Evolutionary conservation across 768 basidiomycete species (phyloP), one percentile per base, ranked within the genome.

Genomic region (Galerina marginata): DNA sequence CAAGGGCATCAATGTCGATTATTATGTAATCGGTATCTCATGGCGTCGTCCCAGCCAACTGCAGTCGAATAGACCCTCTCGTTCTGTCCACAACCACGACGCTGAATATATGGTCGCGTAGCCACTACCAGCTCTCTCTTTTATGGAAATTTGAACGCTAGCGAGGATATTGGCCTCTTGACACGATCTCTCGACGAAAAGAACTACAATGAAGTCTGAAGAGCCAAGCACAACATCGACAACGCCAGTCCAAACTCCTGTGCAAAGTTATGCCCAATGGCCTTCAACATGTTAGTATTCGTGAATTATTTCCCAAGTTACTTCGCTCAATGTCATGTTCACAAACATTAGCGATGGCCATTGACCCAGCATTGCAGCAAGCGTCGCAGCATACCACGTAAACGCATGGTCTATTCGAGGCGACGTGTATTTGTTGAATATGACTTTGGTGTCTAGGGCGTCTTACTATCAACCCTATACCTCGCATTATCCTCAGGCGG

Each of bases 341-440:
- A 63, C 44, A 59, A 60, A 44, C 38, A 56, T 10, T 65, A 86
- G 87, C 85, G 62, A 88, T 88, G 33, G 83, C 86, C 10, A 87
- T 88, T 54, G 87, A 89, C 69, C 86, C 87, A 33, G 85, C 84
- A n/a, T 76, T 89, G 45, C 88, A 89, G 71, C 86, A 87, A 67
- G 72, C 83, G 12, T 44, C 62, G 36, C 76, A 77, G 44, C 79
- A 78, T 65, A 72, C 77, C 59, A 75, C 81, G 79, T 81, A 75
- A 79, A 59, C 43, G 56, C 61, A 42, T 55, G 53, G 44, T 66
- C 63, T 53, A 65, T 60, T 65, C 43, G 48, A 64, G 65, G 62
- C 58, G 48, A 40, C 60, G 59, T 57, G 62, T 58, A 58, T 62
- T 55, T 59, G 57, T 65, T 65, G 36, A 61, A 49, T 57, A 37